Conservation (phyloP, 2,329 filamentous ascomycete species). For the Cordyceps cateniannulata region DNA sequence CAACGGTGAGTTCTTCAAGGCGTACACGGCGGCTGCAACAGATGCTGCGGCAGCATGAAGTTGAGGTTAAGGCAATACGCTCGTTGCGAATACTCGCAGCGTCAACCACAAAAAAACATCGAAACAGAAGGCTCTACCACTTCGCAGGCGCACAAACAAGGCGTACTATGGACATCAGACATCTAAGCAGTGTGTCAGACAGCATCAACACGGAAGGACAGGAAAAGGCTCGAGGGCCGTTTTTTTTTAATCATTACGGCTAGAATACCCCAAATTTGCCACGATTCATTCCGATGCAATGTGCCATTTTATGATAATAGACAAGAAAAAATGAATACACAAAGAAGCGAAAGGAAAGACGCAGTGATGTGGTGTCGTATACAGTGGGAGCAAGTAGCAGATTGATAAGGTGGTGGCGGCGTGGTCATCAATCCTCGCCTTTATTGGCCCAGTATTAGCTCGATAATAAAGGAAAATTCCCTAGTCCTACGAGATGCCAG, state of each 20-base stretch:
- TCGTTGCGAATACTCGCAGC: not conserved
- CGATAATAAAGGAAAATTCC: no score
- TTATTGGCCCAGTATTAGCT: no score
- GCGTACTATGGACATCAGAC: not conserved
- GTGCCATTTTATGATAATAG: not conserved
- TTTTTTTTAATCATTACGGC: not conserved
- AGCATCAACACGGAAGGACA: constrained; percentile 1
- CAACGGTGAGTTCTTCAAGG: constrained; percentile 73
- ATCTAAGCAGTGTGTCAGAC: not conserved
- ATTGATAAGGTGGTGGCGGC: not conserved
- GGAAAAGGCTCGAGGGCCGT: not conserved
- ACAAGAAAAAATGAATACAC: not conserved
- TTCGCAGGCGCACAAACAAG: not conserved
- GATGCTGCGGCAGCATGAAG: constrained; percentile 33
- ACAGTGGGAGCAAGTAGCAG: not conserved
- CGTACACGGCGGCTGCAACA: constrained; percentile 53
- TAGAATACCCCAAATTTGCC: constrained; percentile 5
- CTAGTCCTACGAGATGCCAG: no score
- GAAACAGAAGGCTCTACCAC: not conserved
- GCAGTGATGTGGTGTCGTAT: not conserved
- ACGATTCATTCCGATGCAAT: not conserved
- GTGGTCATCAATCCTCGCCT: no score
- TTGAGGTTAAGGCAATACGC: constrained; percentile 8
- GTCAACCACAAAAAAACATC: not conserved
- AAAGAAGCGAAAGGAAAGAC: not conserved